These are phyloP conservation scores for Nicotiana paniculata DNA, from an alignment of 257 asterid species.

Conservation along the genomic window DNA sequence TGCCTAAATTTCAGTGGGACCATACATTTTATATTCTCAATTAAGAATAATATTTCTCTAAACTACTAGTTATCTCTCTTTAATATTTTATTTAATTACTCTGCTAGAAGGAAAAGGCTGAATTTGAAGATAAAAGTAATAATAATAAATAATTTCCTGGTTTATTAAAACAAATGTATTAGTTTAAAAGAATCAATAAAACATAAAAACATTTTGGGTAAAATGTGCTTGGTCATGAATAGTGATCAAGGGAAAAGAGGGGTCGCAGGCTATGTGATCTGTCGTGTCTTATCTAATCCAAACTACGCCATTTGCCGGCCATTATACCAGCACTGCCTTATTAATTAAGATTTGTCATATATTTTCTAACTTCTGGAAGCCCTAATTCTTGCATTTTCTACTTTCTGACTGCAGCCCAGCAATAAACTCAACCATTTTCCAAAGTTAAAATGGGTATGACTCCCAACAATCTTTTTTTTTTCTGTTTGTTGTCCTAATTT, in stretches of 20 bases:
- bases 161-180: too few species aligned
- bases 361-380: background rate
- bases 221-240: too few species aligned
- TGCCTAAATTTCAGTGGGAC: background rate
- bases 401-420: background rate
- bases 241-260: background rate
- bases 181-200: too few species aligned
- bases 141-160: too few species aligned
- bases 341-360: background rate
- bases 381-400: background rate
- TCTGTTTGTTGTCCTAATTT: background rate
- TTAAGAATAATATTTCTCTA: too few species aligned
- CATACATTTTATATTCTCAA: too few species aligned
- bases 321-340: background rate
- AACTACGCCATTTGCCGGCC: conserved; percentile 4
- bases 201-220: too few species aligned
- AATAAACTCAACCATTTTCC: background rate
- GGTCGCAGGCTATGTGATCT: background rate
- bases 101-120: too few species aligned
- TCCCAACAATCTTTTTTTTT: too few species aligned
- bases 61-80: too few species aligned
- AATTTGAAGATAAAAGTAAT: too few species aligned
- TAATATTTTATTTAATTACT: too few species aligned
- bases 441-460: background rate
- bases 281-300: background rate